Percentiles rank a stretch among this genome's conserved stretches.
These are phyloP conservation scores for Backusella australiensis DNA, from an alignment of 192 early-diverging fungal genomes.

Conservation along the genomic window DNA sequence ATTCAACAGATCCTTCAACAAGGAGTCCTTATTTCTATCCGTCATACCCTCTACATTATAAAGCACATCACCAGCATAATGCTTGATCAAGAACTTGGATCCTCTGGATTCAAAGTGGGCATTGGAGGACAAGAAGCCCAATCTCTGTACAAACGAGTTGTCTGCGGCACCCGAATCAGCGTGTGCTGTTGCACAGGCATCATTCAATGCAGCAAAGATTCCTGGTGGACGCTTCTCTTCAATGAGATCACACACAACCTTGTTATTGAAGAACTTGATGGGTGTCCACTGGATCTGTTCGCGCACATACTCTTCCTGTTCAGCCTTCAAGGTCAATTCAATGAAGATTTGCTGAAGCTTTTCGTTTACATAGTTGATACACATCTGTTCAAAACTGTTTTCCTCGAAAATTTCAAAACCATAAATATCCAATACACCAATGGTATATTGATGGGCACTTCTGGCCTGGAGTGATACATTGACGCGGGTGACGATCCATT, in stretches of 20 bases:
- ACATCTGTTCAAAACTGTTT: constrained; percentile 98
- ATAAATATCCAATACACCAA: constrained; percentile 98
- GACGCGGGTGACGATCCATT: constrained; percentile 96
- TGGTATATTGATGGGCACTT: constrained; percentile 56
- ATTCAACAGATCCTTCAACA: constrained; percentile 90
- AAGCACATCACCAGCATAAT: constrained; percentile 96
- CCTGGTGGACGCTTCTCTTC: constrained; percentile 96
- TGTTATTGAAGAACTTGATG: constrained; percentile 99
- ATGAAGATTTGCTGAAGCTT: constrained; percentile 99
- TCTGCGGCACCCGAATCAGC: constrained; percentile 84
- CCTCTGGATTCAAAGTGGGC: constrained; percentile 74
- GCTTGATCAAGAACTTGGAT: constrained; percentile 78
- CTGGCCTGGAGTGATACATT: constrained; percentile 81
- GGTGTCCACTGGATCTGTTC: constrained; percentile 98
- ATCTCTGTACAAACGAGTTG: constrained; percentile 66
- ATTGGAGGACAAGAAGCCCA: constrained; percentile 64
- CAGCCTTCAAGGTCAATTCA: constrained; percentile 95
- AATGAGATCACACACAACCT: constrained; percentile 97
- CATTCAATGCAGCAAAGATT: constrained; percentile 90
- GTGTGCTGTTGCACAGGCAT: constrained; percentile 97
- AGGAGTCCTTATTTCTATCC: constrained; percentile 97
- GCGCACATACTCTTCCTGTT: constrained; percentile 97
- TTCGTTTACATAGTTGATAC: constrained; percentile 99
- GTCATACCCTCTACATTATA: constrained; percentile 93
- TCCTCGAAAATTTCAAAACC: constrained; percentile 96